Base-by-base conservation (phyloP, 306 rosid species). In the Arachis stenosperma region DNA sequence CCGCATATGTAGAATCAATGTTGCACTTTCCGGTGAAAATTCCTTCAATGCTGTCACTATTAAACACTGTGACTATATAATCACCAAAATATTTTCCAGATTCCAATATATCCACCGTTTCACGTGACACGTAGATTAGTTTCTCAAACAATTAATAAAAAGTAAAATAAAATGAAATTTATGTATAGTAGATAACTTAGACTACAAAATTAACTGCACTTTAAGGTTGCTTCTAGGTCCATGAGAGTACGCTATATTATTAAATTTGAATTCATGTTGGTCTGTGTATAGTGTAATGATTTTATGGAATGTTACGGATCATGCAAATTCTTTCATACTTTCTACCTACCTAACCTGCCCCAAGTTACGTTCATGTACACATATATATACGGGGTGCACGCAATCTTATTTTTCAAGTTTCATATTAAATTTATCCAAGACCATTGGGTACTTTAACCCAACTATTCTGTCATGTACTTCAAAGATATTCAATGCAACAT, bases 21-120 rank as follows among this genome's bases (percentile, higher is more conserved):
- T 8, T 52, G 62, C 43, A 52, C 54, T 50, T 39, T 17, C 76
- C 55, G 63, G 56, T 15, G 68, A 67, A n/a, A n/a, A 40, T 44
- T 76, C 61, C 59, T 63, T 70, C 56, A 41, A 62, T 79, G 75
- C 75, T n/a, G 3, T 39, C 69, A 78, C n/a, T 6, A 50, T 65
- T 56, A 65, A 65, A 58, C 51, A 7, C 43, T 46, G 33, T 17
- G 47, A 57, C 50, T 48, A 39, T 60, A 61, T 2, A 33, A 33
- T 33, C 37, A 33, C 37, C 37, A 33, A 57, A 44, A 71, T n/a
- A 71, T 78, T 70, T 54, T 22, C 9, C 71, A 63, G 53, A 71
- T 44, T 10, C 60, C 39, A 65, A 15, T 62, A 33, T 33, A 57
- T 54, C 51, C 51, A 46, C 51, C 51, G 12, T 22, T 27, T 57